phyloP scores from a whole-genome alignment of 1,284 basidiomycete species.

The Meripilus lineatus region DNA sequence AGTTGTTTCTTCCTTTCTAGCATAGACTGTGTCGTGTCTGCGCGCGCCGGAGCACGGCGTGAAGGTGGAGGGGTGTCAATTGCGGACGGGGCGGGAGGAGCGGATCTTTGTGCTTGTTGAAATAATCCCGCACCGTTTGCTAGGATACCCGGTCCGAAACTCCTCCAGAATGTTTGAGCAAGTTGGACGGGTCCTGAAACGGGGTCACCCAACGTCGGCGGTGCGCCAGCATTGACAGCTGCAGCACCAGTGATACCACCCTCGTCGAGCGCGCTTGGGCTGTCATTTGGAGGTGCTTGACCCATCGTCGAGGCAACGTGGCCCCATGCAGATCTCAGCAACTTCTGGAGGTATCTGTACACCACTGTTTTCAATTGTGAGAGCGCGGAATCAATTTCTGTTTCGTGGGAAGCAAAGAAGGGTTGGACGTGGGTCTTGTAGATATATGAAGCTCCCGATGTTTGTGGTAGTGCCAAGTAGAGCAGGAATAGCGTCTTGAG shows the following conservation, averaged over 20 bases:
- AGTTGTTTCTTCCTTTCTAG: constrained; percentile 45
- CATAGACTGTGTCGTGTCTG: constrained; percentile 27
- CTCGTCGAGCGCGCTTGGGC: constrained; percentile 18
- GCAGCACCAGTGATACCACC: constrained; percentile 19
- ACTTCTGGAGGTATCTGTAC: constrained; percentile 63
- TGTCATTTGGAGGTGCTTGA: constrained; percentile 22
- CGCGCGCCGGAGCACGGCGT: constrained; percentile 14
- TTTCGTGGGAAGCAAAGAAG: constrained; percentile 73
- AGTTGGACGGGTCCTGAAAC: constrained; percentile 61
- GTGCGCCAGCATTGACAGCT: constrained; percentile 30
- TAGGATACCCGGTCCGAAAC: constrained; percentile 69
- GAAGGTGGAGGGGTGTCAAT: constrained; percentile 17
- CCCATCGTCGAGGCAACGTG: constrained; percentile 44
- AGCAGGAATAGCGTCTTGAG: constrained; percentile 83
- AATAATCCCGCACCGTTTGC: constrained; percentile 60
- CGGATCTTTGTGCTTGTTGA: constrained; percentile 32
- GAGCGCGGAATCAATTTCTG: constrained; percentile 74
- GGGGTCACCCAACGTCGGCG: constrained; percentile 48
- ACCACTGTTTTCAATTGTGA: constrained; percentile 54
- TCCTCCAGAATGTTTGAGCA: constrained; percentile 60
- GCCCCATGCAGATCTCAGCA: constrained; percentile 58
- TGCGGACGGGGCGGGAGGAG: not conserved
- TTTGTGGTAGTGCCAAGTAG: constrained; percentile 89
- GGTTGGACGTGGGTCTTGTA: constrained; percentile 76
- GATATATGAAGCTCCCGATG: constrained; percentile 76